Percentiles rank a stretch among this genome's conserved stretches.
Conservation (phyloP, 495 filamentous ascomycete species). For the Letharia columbiana region DNA sequence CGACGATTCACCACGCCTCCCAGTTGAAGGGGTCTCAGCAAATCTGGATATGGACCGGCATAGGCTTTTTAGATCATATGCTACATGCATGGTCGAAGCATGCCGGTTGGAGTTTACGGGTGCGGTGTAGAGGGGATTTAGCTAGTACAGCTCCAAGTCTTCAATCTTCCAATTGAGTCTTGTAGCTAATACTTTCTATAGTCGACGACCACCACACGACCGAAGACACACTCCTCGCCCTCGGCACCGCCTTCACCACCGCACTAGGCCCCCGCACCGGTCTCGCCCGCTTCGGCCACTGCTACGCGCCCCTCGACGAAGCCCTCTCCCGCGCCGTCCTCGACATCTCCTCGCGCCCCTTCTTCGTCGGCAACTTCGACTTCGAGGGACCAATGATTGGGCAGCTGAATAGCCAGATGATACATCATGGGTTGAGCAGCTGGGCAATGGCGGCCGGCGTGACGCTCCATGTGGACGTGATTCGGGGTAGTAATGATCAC, state of each 20-base stretch:
- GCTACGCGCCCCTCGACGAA: constrained; percentile 90
- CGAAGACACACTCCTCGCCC: constrained; percentile 89
- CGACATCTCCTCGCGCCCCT: constrained; percentile 87
- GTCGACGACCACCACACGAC: constrained; percentile 99
- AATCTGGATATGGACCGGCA: constrained; percentile 83
- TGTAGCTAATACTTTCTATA: constrained; percentile 28
- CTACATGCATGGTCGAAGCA: constrained; percentile 94
- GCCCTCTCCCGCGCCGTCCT: constrained; percentile 89
- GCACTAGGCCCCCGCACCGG: constrained; percentile 70
- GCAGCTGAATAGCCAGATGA: constrained; percentile 89
- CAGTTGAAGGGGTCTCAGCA: constrained; percentile 73
- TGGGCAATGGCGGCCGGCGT: constrained; percentile 87
- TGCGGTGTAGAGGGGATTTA: constrained; percentile 78
- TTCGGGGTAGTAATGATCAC: constrained; percentile 88
- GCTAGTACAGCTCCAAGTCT: constrained; percentile 54
- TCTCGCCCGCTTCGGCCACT: constrained; percentile 79
- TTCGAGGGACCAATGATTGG: constrained; percentile 87
- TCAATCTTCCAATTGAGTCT: not conserved
- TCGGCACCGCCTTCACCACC: constrained; percentile 72
- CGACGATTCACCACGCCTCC: constrained; percentile 58
- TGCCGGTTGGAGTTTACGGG: constrained; percentile 77
- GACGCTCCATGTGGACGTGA: constrained; percentile 85
- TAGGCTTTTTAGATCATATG: constrained; percentile 99
- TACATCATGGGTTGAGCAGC: constrained; percentile 87
- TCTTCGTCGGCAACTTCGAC: constrained; percentile 68